Base-by-base conservation (phyloP, 352 stramenopile genomes). In the Pythium dissotocum region DNA sequence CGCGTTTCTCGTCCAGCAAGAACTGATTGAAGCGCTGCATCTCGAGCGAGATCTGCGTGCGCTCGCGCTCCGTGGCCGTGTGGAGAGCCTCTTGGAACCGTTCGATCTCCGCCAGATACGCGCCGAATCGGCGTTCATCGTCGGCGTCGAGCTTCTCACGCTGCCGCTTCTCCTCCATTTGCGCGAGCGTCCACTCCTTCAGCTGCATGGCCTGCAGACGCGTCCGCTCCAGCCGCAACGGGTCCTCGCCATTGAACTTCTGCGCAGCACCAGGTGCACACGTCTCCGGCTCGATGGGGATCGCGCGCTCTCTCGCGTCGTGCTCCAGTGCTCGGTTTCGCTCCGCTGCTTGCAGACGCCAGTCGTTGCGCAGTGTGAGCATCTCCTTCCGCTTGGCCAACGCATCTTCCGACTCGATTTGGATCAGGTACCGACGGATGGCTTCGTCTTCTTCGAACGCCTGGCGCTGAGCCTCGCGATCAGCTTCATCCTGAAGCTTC, bases 391-490 rank as follows among this genome's bases (percentile, higher is more conserved):
- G 82, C 62, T 80, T 83, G 13, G 77, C 81, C 9, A 86, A 63
- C 21, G 80, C 82, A 28, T 91, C 82, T 40, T 93, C 80, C 0
- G 83, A 88, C 66, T 93, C 85, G 51, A 94, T 73, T 46, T 91
- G 83, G n/a, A 91, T 68, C 76, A 94, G 58, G 67, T 91, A 91
- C 16, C 81, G 79, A 28, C 83, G 77, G 32, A 94, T 91, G n/a
- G 75, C 71, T 49, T 82, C 79, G 54, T 82, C 77, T 63, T 92
- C 83, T 5, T 91, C 79, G 53, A 85, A 70, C 14, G 67, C 77
- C 0, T 46, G 77, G 12, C 82, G 76, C 61, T 87, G 79, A 1
- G 63, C 62, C 26, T 89, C 79, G 12, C 60, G 68, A 30, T 88
- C 77, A 1, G 55, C 71, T 36, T 69, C 77, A 35, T 87, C 69